Evolutionary conservation across 306 rosid species (phyloP), one percentile per base, ranked within the genome.

Genomic region (Acacia crassicarpa): DNA sequence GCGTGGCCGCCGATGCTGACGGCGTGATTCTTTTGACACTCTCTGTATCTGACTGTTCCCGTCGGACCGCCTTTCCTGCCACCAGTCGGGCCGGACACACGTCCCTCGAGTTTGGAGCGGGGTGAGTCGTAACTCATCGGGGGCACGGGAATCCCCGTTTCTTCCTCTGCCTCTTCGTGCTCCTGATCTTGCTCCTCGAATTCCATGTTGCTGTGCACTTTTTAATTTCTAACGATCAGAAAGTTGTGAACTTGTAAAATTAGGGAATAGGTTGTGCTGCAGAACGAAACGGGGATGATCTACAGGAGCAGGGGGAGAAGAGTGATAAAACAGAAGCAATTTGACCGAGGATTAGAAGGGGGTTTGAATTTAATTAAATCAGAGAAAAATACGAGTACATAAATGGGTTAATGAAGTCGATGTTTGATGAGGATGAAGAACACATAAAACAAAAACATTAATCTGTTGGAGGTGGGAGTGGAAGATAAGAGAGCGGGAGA

Each of bases 21-120:
- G 9, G 98, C 98, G 81, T 93, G 98, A 83, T 95, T 95, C 89
- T 95, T 95, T 81, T 82, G 91, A 40, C 99, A 95, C 80, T 95
- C 97, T 35, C 92, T 77, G 87, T 95, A 95, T 80, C 87, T 90
- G 35, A 90, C 79, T 1, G 46, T 13, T 16, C 45, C 74, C 4
- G 71, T 76, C 35, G 48, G 13, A 22, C 76, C 81, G 22, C 44
- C 70, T 49, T 90, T 93, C 17, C 94, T 72, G 2, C 33, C 56
- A 10, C 72, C 25, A 25, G 81, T 9, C 20, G 66, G 22, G 46
- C 65, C 7, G 73, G 75, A 51, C 6, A 77, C 73, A 2, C 49
- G 82, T 30, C 80, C 89, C 0, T 85, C 94, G 2, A 61, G 61
- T 79, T 82, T 86, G 9, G 88, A 27, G 58, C 74, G 22, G 85